Evolutionary conservation across 2,329 filamentous ascomycete species (phyloP).

Genomic region (Aspergillus awamori): DNA sequence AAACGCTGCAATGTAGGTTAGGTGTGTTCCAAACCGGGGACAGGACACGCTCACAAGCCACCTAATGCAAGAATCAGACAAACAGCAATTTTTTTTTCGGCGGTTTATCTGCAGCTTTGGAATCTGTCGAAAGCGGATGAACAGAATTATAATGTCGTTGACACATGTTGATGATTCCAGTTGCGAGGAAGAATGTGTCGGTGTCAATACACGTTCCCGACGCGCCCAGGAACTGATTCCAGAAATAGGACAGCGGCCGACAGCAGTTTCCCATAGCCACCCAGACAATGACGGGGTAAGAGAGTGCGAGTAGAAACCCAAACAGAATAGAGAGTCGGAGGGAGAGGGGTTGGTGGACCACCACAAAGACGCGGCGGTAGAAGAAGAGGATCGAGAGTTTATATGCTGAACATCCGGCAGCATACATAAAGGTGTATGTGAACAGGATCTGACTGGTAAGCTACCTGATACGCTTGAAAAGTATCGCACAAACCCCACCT

Average conservation of each 20-base stretch:
- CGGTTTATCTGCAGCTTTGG: slow-evolving; percentile 17
- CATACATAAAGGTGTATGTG: slow-evolving; percentile 22
- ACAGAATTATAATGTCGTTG: slow-evolving; percentile 6
- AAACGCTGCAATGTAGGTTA: slow-evolving; percentile 1
- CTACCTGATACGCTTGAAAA: neutral
- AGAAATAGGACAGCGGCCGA: slow-evolving; percentile 18
- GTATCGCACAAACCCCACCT: slow-evolving; percentile 7
- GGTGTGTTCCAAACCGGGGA: neutral
- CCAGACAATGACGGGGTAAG: slow-evolving; percentile 21
- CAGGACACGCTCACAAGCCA: slow-evolving; percentile 14
- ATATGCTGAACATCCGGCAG: slow-evolving; percentile 18
- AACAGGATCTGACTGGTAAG: slow-evolving; percentile 12
- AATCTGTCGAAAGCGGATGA: slow-evolving; percentile 10
- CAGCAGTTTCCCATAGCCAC: slow-evolving; percentile 18
- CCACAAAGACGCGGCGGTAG: slow-evolving; percentile 25
- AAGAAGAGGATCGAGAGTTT: slow-evolving; percentile 28
- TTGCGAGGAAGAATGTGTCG: slow-evolving; percentile 15
- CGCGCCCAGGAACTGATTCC: slow-evolving; percentile 18
- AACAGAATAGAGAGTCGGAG: slow-evolving; percentile 12
- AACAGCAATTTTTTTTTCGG: slow-evolving; percentile 19
- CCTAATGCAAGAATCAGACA: slow-evolving; percentile 21
- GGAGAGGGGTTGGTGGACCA: slow-evolving; percentile 12
- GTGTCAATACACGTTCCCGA: slow-evolving; percentile 12
- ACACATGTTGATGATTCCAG: slow-evolving; percentile 18
- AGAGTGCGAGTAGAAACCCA: slow-evolving; percentile 14